Conservation (phyloP, 2,329 filamentous ascomycete genomes). For the Camptophora hylomeconis region DNA sequence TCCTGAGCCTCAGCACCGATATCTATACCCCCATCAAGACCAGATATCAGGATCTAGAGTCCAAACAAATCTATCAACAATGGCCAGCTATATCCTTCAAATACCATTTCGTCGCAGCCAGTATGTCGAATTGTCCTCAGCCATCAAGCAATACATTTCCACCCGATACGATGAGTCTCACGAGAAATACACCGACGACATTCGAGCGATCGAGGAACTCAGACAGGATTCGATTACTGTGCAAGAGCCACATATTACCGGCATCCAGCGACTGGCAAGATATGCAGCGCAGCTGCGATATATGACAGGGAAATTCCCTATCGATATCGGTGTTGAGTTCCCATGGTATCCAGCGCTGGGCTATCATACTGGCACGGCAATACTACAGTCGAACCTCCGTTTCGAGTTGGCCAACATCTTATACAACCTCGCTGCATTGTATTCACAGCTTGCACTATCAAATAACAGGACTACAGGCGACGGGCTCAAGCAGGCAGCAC, state of each 20-base stretch:
- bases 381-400: constrained; percentile 52
- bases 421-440: constrained; percentile 86
- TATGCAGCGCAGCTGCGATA: constrained; percentile 90
- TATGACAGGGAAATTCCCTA: constrained; percentile 89
- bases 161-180: constrained; percentile 98
- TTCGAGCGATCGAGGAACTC: constrained; percentile 71
- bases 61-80: too few relatives aligned
- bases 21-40: too few relatives aligned
- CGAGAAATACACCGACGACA: constrained; percentile 86
- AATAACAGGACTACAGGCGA: constrained; percentile 67
- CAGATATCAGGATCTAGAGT: too few relatives aligned
- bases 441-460: constrained; percentile 78
- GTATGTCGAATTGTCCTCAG: constrained; percentile 61
- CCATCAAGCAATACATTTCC: constrained; percentile 90
- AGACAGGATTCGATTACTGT: constrained; percentile 79
- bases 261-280: constrained; percentile 72
- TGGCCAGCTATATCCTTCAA: constrained; percentile 42
- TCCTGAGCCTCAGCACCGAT: too few relatives aligned
- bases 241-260: constrained; percentile 74
- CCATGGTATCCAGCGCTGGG: constrained; percentile 91
- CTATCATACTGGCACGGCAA: constrained; percentile 53
- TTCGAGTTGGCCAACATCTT: constrained; percentile 86
- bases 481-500: constrained; percentile 75
- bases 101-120: constrained; percentile 82
- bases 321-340: constrained; percentile 81